A percentile compares a stretch with the other conserved stretches of the same genome.
These are phyloP conservation scores for Fusarium kyushuense DNA, from an alignment of 2,329 filamentous ascomycete genomes.

Conservation along the genomic window DNA sequence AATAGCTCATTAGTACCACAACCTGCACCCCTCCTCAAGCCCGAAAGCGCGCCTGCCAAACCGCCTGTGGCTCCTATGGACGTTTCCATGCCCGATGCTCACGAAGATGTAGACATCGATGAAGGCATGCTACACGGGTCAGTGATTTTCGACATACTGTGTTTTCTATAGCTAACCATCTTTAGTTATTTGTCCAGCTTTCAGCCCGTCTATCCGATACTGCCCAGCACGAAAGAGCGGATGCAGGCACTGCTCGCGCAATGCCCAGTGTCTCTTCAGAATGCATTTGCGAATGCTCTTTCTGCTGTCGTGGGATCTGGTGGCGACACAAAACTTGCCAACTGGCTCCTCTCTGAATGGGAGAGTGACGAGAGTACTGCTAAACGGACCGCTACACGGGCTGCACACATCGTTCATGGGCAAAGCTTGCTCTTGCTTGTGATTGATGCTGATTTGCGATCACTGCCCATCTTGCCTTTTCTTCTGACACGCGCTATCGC, in stretches of 20 bases:
- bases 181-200: conserved; percentile 72
- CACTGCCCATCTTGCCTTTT: conserved; percentile 61
- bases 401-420: conserved; percentile 68
- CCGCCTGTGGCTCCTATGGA: conserved; percentile 53
- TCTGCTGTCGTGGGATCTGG: conserved; percentile 60
- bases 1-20: conserved; percentile 61
- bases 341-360: conserved; percentile 64
- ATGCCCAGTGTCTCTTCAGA: conserved; percentile 68
- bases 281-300: conserved; percentile 74
- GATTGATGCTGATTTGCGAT: conserved; percentile 69
- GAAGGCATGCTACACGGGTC: conserved; percentile 62
- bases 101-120: conserved; percentile 55
- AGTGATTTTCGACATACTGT: conserved; percentile 34
- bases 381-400: conserved; percentile 41
- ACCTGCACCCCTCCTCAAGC: conserved; percentile 56
- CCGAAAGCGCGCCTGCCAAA: conserved; percentile 54
- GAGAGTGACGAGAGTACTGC: conserved; percentile 58
- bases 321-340: conserved; percentile 60
- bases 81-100: conserved; percentile 51
- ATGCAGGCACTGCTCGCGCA: conserved; percentile 67
- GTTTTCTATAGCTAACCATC: conserved; percentile 19
- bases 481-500: conserved; percentile 75
- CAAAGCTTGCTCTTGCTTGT: conserved; percentile 75
- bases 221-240: conserved; percentile 68
- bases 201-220: conserved; percentile 75